phyloP scores from a whole-genome alignment of 495 filamentous ascomycete genomes.

The Astrothelium subdiscretum region DNA sequence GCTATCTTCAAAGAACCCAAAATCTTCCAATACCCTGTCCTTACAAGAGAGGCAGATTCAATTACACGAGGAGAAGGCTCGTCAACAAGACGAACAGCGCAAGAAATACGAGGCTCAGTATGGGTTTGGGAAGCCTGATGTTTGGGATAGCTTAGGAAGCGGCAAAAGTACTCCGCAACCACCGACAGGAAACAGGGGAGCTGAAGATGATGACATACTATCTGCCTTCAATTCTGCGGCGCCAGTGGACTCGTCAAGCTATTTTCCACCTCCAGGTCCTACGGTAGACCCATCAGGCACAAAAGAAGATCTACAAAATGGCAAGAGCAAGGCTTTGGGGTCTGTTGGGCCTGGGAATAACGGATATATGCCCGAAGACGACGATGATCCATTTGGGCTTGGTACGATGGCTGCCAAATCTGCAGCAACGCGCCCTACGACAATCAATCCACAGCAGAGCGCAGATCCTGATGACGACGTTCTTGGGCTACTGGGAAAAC shows the following conservation, averaged over 20 bases:
- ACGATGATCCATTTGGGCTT: slow-evolving; percentile 87
- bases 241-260: slow-evolving; percentile 49
- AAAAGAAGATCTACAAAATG: neutral
- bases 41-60: slow-evolving; percentile 77
- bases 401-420: slow-evolving; percentile 41
- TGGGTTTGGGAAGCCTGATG: slow-evolving; percentile 48
- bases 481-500: slow-evolving; percentile 72
- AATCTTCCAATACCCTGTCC: slow-evolving; percentile 35
- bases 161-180: slow-evolving; percentile 36
- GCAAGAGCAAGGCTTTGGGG: neutral
- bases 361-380: slow-evolving; percentile 25
- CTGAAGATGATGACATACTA: slow-evolving; percentile 48
- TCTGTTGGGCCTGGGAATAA: neutral
- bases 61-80: slow-evolving; percentile 63
- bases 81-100: slow-evolving; percentile 60
- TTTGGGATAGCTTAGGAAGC: slow-evolving; percentile 59
- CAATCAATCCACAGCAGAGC: slow-evolving; percentile 21
- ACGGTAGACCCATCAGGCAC: neutral
- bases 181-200: slow-evolving; percentile 1
- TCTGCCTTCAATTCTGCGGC: slow-evolving; percentile 51
- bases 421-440: slow-evolving; percentile 24
- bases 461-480: slow-evolving; percentile 63
- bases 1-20: neutral
- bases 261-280: slow-evolving; percentile 40
- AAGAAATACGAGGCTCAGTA: slow-evolving; percentile 62